Evolutionary conservation across 176 grass and related monocot species (phyloP).

Genomic region (Paspalum vaginatum): DNA sequence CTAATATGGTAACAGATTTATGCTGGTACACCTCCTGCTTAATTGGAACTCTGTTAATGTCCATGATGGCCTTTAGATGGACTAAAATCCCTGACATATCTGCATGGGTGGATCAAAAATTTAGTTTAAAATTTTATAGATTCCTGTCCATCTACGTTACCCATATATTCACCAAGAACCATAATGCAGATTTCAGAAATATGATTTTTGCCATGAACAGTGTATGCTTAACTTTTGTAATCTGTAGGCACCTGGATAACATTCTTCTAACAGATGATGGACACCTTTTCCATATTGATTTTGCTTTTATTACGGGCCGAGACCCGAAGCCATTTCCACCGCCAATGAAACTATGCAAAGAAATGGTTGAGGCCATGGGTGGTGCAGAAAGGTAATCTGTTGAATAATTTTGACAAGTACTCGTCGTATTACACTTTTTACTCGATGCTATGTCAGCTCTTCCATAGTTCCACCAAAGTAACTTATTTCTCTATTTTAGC

Average conservation of each 20-base stretch:
- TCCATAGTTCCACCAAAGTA: not conserved
- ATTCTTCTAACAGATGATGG: conserved; percentile 83
- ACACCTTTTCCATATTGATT: conserved; percentile 75
- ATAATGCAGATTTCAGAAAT: not conserved
- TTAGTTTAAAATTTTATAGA: not conserved
- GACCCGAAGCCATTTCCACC: conserved; percentile 89
- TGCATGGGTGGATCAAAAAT: not conserved
- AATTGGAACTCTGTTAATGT: not conserved
- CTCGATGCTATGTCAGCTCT: conserved; percentile 2
- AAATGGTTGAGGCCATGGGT: conserved; percentile 92
- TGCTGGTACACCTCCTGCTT: conserved; percentile 4
- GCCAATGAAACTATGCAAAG: conserved; percentile 92
- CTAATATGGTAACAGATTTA: not conserved
- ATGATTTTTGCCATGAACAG: not conserved
- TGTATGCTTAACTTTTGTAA: not conserved
- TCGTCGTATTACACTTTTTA: not conserved
- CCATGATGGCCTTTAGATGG: not conserved
- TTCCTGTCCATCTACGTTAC: not conserved
- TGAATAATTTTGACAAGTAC: not conserved
- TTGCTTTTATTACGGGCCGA: conserved; percentile 75
- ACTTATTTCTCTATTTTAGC: conserved; percentile 49
- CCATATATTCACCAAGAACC: not conserved
- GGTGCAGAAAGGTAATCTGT: conserved; percentile 67
- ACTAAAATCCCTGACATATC: not conserved
- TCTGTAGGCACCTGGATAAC: conserved; percentile 71